Conservation (phyloP, 106 monocot species). For the Dioscorea zingiberensis region DNA sequence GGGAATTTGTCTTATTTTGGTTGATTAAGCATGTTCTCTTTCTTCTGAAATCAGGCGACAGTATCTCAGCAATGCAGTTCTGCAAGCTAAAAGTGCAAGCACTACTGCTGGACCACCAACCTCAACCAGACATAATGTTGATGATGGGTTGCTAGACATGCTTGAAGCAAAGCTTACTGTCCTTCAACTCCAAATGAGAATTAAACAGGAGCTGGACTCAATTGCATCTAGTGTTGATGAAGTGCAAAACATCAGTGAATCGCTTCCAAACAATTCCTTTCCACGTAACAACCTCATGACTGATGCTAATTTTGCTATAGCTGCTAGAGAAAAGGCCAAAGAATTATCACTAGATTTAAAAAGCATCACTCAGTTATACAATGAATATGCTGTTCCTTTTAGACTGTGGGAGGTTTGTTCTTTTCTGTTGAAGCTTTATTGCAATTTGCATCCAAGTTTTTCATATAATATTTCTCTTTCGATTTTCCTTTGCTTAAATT, state of each 20-base stretch:
- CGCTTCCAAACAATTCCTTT: conserved; percentile 31
- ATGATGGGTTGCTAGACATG: conserved; percentile 78
- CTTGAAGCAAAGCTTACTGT: conserved; percentile 94
- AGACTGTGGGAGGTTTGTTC: conserved; percentile 86
- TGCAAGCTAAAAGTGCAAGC: conserved; percentile 86
- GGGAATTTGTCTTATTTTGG: not conserved
- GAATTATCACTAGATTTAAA: conserved; percentile 78
- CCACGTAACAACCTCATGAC: conserved; percentile 23
- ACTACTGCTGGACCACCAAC: conserved; percentile 14
- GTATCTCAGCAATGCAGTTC: conserved; percentile 89
- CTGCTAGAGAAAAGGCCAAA: conserved; percentile 64
- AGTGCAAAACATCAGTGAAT: conserved; percentile 17
- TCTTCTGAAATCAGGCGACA: conserved; percentile 50
- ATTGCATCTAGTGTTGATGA: conserved; percentile 47
- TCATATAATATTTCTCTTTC: too few relatives aligned
- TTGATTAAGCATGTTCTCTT: conserved; percentile 1
- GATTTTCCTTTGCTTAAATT: too few relatives aligned
- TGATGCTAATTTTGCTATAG: conserved; percentile 35
- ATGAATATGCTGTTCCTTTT: conserved; percentile 97
- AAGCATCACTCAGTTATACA: conserved; percentile 95
- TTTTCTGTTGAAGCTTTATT: not conserved
- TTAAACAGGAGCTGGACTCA: conserved; percentile 68
- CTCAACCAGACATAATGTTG: conserved; percentile 31
- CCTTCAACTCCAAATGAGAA: conserved; percentile 86
- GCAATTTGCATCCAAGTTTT: too few relatives aligned